phyloP scores from a whole-genome alignment of 2,329 filamentous ascomycete genomes.

The Monosporascus sp. region DNA sequence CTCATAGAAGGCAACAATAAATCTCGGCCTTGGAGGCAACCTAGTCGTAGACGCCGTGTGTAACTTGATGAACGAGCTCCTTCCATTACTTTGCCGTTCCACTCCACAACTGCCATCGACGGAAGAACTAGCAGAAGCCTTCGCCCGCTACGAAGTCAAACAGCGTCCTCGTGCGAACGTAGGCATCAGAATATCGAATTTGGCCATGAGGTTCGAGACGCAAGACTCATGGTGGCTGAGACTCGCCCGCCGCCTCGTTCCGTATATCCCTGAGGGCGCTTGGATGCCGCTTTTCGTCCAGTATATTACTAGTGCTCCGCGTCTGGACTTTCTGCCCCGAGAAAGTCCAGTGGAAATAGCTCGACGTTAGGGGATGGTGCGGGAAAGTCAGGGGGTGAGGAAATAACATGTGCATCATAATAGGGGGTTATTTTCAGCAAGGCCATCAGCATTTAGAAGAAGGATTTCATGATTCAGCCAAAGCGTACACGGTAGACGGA shows the following conservation, averaged over 20 bases:
- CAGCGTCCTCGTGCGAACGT: constrained; percentile 14
- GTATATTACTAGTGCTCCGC: neutral
- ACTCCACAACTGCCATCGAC: constrained; percentile 6
- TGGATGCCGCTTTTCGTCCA: neutral
- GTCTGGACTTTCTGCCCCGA: neutral
- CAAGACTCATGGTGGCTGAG: constrained; percentile 17
- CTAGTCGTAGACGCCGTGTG: constrained; percentile 10
- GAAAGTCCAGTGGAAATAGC: no score
- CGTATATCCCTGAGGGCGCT: constrained; percentile 4
- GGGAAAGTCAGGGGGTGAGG: no score
- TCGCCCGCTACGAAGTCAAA: constrained; percentile 12
- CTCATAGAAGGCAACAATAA: constrained; percentile 13
- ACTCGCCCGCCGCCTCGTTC: constrained; percentile 1
- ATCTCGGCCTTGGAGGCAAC: constrained; percentile 13
- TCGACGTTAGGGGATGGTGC: no score
- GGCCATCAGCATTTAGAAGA: no score
- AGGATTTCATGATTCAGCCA: no score
- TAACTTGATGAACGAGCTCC: constrained; percentile 11
- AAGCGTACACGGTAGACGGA: no score
- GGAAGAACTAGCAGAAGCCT: constrained; percentile 9
- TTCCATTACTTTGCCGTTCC: constrained; percentile 9
- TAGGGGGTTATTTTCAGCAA: no score
- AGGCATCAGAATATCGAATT: constrained; percentile 12
- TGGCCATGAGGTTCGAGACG: constrained; percentile 19
- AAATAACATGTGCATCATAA: no score